Evolutionary conservation across 2,329 filamentous ascomycete genomes (phyloP).

Genomic region (Metarhizium robertsii): DNA sequence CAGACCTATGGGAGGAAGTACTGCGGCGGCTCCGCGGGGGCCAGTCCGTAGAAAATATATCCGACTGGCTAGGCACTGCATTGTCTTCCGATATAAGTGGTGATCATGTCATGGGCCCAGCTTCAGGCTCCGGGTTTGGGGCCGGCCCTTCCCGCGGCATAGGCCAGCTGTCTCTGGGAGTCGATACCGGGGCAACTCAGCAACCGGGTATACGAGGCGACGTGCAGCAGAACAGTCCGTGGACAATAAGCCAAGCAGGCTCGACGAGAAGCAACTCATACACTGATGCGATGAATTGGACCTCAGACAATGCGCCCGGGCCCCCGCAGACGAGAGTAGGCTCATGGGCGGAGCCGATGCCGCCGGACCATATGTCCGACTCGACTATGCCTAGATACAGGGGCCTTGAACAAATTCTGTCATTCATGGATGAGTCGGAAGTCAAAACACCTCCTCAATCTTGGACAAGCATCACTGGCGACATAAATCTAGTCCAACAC

Average conservation of each 20-base stretch:
- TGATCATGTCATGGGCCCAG: constrained; percentile 9
- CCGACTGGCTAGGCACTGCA: constrained; percentile 37
- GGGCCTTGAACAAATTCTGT: constrained; percentile 38
- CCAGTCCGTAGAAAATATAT: constrained; percentile 44
- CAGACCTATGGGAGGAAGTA: constrained; percentile 45
- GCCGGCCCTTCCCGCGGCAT: constrained; percentile 1
- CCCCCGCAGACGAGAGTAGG: constrained; percentile 37
- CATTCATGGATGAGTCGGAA: constrained; percentile 33
- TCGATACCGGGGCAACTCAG: constrained; percentile 19
- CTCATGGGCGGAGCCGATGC: constrained; percentile 38
- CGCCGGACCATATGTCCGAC: constrained; percentile 22
- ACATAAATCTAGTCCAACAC: constrained; percentile 50
- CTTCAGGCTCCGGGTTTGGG: constrained; percentile 17
- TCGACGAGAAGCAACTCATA: constrained; percentile 39
- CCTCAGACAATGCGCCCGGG: constrained; percentile 23
- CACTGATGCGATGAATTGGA: constrained; percentile 37
- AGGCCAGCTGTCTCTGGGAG: constrained; percentile 17
- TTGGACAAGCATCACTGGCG: constrained; percentile 55
- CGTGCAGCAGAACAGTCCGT: constrained; percentile 35
- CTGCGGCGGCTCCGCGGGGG: constrained; percentile 43
- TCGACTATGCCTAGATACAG: constrained; percentile 23
- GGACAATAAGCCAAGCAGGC: constrained; percentile 38
- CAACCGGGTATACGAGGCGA: constrained; percentile 25
- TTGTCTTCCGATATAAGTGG: constrained; percentile 4
- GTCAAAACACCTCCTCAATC: constrained; percentile 31